A percentile compares a stretch with the other conserved stretches of the same genome.
These are phyloP conservation scores for Ogataea hybrid DNA, from an alignment of 1,139 yeast genomes.

Conservation along the genomic window DNA sequence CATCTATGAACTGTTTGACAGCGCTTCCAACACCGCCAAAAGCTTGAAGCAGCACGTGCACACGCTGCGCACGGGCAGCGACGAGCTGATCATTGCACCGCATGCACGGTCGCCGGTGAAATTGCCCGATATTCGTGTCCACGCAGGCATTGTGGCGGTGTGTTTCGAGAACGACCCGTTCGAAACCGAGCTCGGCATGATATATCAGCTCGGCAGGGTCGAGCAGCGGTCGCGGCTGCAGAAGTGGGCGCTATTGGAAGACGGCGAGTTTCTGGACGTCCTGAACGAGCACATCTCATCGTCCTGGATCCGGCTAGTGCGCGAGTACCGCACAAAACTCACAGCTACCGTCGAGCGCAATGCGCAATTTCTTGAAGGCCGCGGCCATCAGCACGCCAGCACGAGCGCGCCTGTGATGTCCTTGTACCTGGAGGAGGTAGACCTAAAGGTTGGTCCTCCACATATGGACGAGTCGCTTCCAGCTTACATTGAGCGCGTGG, in stretches of 20 bases:
- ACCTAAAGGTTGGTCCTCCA: constrained; percentile 53
- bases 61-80: constrained; percentile 42
- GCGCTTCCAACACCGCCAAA: constrained; percentile 53
- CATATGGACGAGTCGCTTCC: constrained; percentile 45
- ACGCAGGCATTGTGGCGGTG: constrained; percentile 46
- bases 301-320: constrained; percentile 65
- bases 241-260: constrained; percentile 33
- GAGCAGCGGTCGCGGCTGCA: constrained; percentile 71
- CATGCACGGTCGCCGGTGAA: constrained; percentile 38
- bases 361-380: constrained; percentile 51
- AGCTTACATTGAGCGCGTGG: constrained; percentile 62
- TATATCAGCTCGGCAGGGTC: constrained; percentile 69
- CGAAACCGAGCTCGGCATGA: constrained; percentile 72
- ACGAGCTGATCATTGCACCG: constrained; percentile 38
- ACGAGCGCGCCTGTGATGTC: constrained; percentile 65
- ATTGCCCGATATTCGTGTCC: constrained; percentile 54
- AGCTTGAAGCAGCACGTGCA: constrained; percentile 52
- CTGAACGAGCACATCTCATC: constrained; percentile 48
- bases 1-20: constrained; percentile 60
- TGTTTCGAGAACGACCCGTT: constrained; percentile 81
- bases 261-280: constrained; percentile 17
- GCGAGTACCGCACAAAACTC: constrained; percentile 42
- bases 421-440: constrained; percentile 55
- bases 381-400: constrained; percentile 43
- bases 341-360: constrained; percentile 50